Evolutionary conservation across 1,139 yeast species (phyloP).

Genomic region (Pichia sp.): DNA sequence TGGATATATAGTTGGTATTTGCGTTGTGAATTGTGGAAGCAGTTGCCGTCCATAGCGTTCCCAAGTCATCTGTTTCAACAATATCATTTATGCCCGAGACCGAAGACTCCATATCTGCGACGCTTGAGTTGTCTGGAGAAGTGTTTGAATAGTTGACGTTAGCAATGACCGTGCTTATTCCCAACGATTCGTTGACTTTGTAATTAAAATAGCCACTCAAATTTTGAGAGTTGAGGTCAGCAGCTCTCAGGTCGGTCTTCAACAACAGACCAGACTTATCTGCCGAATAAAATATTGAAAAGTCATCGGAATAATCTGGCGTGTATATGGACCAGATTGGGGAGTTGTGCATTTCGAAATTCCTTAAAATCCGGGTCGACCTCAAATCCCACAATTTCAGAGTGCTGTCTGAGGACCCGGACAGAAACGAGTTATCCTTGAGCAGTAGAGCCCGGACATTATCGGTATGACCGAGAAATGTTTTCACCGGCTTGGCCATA

Average conservation of each 20-base stretch:
- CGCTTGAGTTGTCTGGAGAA: conserved; percentile 35
- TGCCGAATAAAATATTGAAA: conserved; percentile 67
- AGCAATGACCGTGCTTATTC: conserved; percentile 47
- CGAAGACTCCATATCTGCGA: neutral
- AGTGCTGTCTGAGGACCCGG: conserved; percentile 81
- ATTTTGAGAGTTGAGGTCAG: conserved; percentile 27
- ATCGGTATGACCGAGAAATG: conserved; percentile 76
- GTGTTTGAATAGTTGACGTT: conserved; percentile 27
- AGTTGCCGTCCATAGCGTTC: conserved; percentile 44
- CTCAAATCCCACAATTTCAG: conserved; percentile 80
- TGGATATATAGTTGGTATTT: conserved; percentile 23
- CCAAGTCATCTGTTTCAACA: conserved; percentile 27
- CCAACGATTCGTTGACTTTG: conserved; percentile 44
- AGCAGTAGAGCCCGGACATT: conserved; percentile 64
- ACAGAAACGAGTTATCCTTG: conserved; percentile 55
- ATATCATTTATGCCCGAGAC: conserved; percentile 36
- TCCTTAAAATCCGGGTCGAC: conserved; percentile 55
- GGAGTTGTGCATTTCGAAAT: conserved; percentile 63
- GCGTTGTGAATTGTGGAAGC: conserved; percentile 24
- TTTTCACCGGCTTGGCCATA: conserved; percentile 38
- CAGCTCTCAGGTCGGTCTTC: conserved; percentile 52
- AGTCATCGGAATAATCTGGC: conserved; percentile 30
- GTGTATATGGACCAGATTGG: conserved; percentile 68
- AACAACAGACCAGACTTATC: conserved; percentile 69
- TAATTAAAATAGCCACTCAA: conserved; percentile 24